Conservation (phyloP, 139 green algal genomes). For the Tetraselmis striata region DNA sequence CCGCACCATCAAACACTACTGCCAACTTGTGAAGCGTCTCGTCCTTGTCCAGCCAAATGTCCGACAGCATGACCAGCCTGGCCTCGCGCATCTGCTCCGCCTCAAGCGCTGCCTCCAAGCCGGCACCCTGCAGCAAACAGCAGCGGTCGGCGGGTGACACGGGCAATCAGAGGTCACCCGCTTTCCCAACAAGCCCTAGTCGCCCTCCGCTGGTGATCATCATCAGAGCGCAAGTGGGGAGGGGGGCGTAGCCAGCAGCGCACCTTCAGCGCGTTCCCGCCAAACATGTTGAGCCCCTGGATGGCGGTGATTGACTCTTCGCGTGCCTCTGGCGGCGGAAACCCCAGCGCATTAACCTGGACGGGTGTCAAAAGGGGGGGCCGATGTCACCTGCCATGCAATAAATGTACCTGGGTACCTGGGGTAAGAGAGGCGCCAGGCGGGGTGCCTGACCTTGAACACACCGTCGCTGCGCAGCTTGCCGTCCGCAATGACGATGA, state of each 20-base stretch:
- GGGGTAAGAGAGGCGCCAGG: too few species aligned
- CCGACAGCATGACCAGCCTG: conserved; percentile 68
- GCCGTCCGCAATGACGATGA: conserved; percentile 78
- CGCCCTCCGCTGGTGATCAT: too few species aligned
- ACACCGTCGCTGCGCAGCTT: conserved; percentile 53
- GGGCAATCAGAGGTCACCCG: too few species aligned
- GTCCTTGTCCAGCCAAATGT: conserved; percentile 76
- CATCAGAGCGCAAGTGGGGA: too few species aligned
- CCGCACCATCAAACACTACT: conserved; percentile 50
- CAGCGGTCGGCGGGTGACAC: too few species aligned
- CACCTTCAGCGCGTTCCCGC: conserved; percentile 34
- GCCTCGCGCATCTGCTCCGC: conserved; percentile 24
- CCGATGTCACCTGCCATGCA: too few species aligned
- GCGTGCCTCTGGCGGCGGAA: conserved; percentile 63
- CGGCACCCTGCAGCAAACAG: not conserved
- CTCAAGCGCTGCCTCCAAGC: not conserved
- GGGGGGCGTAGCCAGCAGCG: too few species aligned
- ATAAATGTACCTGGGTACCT: too few species aligned
- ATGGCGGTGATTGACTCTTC: conserved; percentile 38
- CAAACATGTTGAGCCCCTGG: conserved; percentile 79
- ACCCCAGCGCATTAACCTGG: conserved; percentile 40
- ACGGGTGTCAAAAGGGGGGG: too few species aligned
- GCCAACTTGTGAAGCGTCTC: conserved; percentile 50
- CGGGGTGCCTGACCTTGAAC: conserved; percentile 41
- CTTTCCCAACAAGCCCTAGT: too few species aligned